Conservation (phyloP, 1,284 basidiomycete genomes). For the Limonomyces culmigenus region DNA sequence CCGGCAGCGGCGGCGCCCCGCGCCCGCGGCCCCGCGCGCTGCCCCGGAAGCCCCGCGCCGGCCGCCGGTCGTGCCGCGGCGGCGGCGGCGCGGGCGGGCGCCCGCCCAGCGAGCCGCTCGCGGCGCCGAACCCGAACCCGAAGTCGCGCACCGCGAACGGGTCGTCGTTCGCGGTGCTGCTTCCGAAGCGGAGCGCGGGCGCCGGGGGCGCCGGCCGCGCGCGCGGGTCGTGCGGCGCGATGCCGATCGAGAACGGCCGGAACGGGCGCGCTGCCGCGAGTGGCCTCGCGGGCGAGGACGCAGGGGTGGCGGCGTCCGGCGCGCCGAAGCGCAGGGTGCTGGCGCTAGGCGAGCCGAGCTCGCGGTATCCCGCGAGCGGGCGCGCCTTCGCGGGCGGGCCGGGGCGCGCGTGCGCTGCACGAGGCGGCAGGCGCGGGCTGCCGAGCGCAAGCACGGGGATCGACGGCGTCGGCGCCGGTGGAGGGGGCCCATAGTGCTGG, state of each 20-base stretch:
- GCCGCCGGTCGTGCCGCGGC: too few species aligned
- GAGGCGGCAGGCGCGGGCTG: slow-evolving; percentile 8
- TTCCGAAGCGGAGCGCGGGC: too few species aligned
- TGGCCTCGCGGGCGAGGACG: not conserved
- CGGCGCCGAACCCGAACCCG: slow-evolving; percentile 38
- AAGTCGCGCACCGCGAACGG: slow-evolving; percentile 44
- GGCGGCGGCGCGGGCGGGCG: too few species aligned
- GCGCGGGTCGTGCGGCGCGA: too few species aligned
- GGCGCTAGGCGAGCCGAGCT: too few species aligned
- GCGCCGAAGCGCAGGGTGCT: too few species aligned
- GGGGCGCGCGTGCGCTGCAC: slow-evolving; percentile 12
- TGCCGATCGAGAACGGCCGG: too few species aligned
- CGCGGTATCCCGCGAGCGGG: slow-evolving; percentile 16
- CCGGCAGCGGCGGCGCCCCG: slow-evolving; percentile 8
- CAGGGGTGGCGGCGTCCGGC: too few species aligned
- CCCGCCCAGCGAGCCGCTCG: slow-evolving; percentile 14
- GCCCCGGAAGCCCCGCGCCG: slow-evolving; percentile 13
- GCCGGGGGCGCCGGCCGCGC: too few species aligned
- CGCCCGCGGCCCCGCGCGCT: slow-evolving; percentile 13
- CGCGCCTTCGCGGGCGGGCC: slow-evolving; percentile 16
- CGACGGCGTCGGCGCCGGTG: not conserved
- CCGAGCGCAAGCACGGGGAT: not conserved
- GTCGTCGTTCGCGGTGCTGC: too few species aligned
- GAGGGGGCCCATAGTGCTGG: not conserved
- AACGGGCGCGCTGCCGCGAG: slow-evolving; percentile 1